Base-by-base conservation (phyloP, 208 protist genomes). In the Blastocrithidia nonstop region DNA sequence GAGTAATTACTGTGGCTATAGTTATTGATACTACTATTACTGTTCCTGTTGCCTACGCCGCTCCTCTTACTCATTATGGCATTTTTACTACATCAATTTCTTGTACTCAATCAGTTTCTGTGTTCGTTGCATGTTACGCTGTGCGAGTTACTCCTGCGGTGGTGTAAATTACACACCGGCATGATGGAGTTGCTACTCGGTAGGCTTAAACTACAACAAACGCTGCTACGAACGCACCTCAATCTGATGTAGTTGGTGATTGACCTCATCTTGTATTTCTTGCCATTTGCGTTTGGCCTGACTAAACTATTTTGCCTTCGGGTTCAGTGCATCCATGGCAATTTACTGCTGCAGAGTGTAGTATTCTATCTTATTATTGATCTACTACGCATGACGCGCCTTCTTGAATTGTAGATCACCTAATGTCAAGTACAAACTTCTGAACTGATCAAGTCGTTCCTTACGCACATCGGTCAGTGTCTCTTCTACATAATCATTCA, bases 321-420 rank as follows among this genome's bases (percentile, higher is more conserved):
- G 82, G 60, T 91, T 91, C 24, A 83, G 65, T 26, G 65, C 71
- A 28, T 91, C 82, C 77, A 91, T 88, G 1, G 77, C 76, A 1
- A 91, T 29, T 51, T 91, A 77, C 58, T 91, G 82, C 49, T 91
- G 77, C 8, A 86, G 62, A 15, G 68, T 61, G 52, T 81, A 81
- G 58, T 78, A 73, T 33, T 79, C 67, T 35, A 91, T 71, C 41
- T 84, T 85, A 50, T 86, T 80, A 8, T 81, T 56, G 0, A 91
- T 63, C 37, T 83, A 74, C 36, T 81, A 73, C 19, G 73, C 49
- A 45, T 86, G 75, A 20, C 76, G 70, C 5, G 76, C 56, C 61
- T 91, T 91, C 49, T 91, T 91, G 55, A 80, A 91, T 32, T 77
- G 67, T 37, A 85, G 57, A 45, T 91, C 82, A 3, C 82, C 82